Evolutionary conservation across 2,329 filamentous ascomycete species (phyloP).

Genomic region (Talaromyces sp.): DNA sequence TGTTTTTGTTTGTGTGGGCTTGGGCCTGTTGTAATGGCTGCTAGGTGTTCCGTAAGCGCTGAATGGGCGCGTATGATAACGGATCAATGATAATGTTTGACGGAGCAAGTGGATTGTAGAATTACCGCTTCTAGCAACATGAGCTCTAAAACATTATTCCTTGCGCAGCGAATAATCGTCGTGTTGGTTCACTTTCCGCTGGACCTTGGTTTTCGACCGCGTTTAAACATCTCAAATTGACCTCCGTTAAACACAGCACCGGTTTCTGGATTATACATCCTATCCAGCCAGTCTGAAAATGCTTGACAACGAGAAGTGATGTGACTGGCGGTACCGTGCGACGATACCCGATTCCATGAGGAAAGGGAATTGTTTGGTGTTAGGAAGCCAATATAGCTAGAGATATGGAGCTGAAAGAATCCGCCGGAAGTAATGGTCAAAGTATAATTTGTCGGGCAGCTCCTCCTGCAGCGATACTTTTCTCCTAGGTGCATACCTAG

Average conservation of each 20-base stretch:
- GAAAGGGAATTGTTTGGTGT: background rate
- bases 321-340: background rate
- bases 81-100: no score
- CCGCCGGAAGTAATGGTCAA: background rate
- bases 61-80: no score
- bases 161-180: no score
- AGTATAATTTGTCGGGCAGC: background rate
- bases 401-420: conserved; percentile 6
- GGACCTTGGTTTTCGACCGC: background rate
- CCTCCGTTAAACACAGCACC: conserved; percentile 2
- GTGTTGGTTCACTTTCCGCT: background rate
- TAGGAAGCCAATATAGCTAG: background rate
- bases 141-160: no score
- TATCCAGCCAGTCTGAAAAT: conserved; percentile 1
- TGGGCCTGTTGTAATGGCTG: no score
- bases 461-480: background rate
- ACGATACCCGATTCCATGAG: background rate
- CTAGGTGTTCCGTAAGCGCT: no score
- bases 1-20: no score
- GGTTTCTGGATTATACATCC: conserved; percentile 6
- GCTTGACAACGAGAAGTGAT: background rate
- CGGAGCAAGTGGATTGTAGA: no score
- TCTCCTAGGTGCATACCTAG: background rate
- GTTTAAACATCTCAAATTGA: conserved; percentile 3
- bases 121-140: no score